Conservation (phyloP, 2,329 filamentous ascomycete species). For the Westerdykella sp. region DNA sequence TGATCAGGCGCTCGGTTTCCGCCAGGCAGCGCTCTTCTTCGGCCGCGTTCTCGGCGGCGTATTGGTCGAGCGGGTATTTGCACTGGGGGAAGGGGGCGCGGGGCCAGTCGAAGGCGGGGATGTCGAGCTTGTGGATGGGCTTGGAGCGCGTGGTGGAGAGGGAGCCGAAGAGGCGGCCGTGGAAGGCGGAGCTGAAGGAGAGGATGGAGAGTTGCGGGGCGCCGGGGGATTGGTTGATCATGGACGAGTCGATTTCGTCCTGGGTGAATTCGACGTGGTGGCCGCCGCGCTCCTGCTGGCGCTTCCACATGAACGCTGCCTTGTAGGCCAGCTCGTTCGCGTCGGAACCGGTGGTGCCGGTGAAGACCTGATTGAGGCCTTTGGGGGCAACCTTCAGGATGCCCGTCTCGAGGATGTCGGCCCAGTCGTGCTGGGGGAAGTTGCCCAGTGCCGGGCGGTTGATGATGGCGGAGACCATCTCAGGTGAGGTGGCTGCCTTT, state of each 20-base stretch:
- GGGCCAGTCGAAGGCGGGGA: conserved; percentile 92
- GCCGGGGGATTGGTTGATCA: conserved; percentile 76
- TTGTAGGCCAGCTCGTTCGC: conserved; percentile 95
- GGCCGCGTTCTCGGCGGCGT: conserved; percentile 71
- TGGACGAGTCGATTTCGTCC: conserved; percentile 66
- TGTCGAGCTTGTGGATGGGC: conserved; percentile 90
- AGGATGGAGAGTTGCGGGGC: conserved; percentile 76
- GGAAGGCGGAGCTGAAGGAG: conserved; percentile 83
- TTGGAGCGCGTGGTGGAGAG: conserved; percentile 88
- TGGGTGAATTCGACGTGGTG: conserved; percentile 69
- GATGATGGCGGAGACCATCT: conserved; percentile 75
- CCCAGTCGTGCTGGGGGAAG: conserved; percentile 84
- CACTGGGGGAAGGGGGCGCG: conserved; percentile 79
- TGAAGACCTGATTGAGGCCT: conserved; percentile 84
- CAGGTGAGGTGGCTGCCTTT: conserved; percentile 63
- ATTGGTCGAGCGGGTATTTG: conserved; percentile 79
- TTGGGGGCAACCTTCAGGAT: conserved; percentile 77
- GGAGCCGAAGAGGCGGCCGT: conserved; percentile 82
- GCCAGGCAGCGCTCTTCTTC: conserved; percentile 76
- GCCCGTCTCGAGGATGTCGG: conserved; percentile 68
- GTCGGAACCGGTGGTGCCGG: conserved; percentile 80
- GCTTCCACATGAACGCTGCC: conserved; percentile 89
- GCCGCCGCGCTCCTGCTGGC: conserved; percentile 74
- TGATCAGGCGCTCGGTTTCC: conserved; percentile 77
- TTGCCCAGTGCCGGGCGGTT: conserved; percentile 87